These are phyloP conservation scores for Ganoderma multipileum DNA, from an alignment of 1,284 basidiomycete genomes.

Conservation along the genomic window DNA sequence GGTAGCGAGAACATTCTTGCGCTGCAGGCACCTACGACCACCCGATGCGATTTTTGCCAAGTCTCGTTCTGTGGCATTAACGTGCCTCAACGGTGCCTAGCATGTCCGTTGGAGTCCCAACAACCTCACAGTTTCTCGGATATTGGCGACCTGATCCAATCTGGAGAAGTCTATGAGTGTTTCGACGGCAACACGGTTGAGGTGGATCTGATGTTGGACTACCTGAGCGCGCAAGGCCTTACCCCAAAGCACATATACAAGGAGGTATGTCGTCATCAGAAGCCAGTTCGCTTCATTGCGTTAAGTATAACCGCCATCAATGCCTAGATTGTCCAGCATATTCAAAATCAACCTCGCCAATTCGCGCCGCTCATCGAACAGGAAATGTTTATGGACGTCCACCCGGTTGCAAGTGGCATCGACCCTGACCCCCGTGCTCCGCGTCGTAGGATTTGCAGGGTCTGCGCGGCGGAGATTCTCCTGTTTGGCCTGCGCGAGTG, in stretches of 20 bases:
- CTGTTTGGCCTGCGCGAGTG: constrained; percentile 77
- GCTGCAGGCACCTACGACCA: constrained; percentile 68
- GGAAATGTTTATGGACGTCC: constrained; percentile 72
- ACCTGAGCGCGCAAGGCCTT: constrained; percentile 63
- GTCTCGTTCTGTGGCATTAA: constrained; percentile 80
- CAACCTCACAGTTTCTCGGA: constrained; percentile 74
- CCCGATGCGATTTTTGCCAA: constrained; percentile 82
- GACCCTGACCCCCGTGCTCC: constrained; percentile 64
- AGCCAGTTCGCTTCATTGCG: background rate
- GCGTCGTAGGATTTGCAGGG: constrained; percentile 65
- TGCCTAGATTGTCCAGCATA: constrained; percentile 63
- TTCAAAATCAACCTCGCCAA: constrained; percentile 63
- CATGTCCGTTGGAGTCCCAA: constrained; percentile 60
- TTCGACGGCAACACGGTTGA: constrained; percentile 78
- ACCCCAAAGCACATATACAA: constrained; percentile 75
- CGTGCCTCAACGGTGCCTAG: constrained; percentile 71
- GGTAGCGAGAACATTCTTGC: constrained; percentile 74
- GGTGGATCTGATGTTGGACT: constrained; percentile 82
- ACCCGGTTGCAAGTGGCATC: constrained; percentile 56
- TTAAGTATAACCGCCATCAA: background rate
- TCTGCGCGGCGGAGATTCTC: constrained; percentile 75
- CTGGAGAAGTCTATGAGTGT: constrained; percentile 75
- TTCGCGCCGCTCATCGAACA: constrained; percentile 71
- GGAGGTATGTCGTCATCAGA: constrained; percentile 53
- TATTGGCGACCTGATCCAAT: constrained; percentile 73